phyloP scores from a whole-genome alignment of 371 early-diverging fungal genomes.

The Mucor piriformis region DNA sequence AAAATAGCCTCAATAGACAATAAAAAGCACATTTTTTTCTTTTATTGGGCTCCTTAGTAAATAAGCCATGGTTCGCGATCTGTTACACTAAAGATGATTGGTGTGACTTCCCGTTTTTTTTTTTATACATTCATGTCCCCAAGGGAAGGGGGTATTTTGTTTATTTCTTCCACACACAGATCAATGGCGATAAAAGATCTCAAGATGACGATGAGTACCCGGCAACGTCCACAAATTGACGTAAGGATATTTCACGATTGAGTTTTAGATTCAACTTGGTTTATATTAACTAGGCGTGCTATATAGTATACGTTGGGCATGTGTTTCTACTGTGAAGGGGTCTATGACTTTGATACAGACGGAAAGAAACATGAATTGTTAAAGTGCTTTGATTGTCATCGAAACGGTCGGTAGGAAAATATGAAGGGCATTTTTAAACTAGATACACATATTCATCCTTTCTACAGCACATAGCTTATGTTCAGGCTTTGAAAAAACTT shows the following conservation, averaged over 20 bases:
- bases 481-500: conserved; percentile 25
- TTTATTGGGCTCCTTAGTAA: no score
- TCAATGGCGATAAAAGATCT: neutral
- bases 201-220: conserved; percentile 6
- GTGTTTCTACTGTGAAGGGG: conserved; percentile 36
- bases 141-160: no score
- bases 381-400: conserved; percentile 42
- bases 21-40: no score
- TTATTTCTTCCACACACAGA: no score
- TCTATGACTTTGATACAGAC: conserved; percentile 26
- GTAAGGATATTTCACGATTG: conserved; percentile 7
- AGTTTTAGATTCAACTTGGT: neutral
- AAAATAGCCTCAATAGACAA: no score
- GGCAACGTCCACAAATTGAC: conserved; percentile 25
- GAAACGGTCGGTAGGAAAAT: conserved; percentile 36
- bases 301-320: conserved; percentile 37
- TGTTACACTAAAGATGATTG: no score
- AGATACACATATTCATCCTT: neutral
- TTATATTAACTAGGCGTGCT: neutral
- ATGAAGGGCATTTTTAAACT: neutral
- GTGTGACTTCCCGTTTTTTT: no score
- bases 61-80: no score
- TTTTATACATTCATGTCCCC: no score
- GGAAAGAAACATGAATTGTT: conserved; percentile 21
- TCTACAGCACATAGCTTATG: conserved; percentile 37